Conservation (phyloP, 441 rosid species). For the Erodium texanum region DNA sequence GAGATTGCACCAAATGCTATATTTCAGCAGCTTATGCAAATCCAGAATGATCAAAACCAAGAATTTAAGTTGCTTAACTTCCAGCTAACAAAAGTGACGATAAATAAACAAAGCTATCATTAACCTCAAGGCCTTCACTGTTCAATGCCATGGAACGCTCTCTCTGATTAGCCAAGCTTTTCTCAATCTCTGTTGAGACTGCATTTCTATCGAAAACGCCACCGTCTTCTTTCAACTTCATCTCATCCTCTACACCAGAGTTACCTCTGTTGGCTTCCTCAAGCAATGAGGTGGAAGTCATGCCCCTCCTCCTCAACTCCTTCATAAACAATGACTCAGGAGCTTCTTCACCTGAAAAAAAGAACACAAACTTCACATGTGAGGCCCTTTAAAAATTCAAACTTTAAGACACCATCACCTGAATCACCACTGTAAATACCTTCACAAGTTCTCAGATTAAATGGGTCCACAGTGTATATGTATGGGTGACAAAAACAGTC, state of each 20-base stretch:
- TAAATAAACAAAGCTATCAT: neutral
- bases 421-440: neutral
- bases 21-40: neutral
- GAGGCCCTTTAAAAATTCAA: neutral
- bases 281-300: slow-evolving; percentile 79
- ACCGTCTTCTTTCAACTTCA: slow-evolving; percentile 35
- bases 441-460: neutral
- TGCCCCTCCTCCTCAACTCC: slow-evolving; percentile 83
- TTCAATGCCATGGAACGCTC: slow-evolving; percentile 76
- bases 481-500: neutral
- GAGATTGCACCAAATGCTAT: neutral
- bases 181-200: slow-evolving; percentile 55
- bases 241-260: slow-evolving; percentile 43
- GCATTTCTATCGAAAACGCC: slow-evolving; percentile 45
- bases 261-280: slow-evolving; percentile 42
- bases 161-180: slow-evolving; percentile 64
- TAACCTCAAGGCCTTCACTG: slow-evolving; percentile 98
- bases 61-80: neutral
- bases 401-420: neutral
- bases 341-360: slow-evolving; percentile 64
- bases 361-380: neutral
- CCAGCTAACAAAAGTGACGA: neutral
- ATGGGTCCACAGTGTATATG: neutral
- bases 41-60: neutral
- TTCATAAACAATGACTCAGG: slow-evolving; percentile 92